Evolutionary conservation across 2,329 filamentous ascomycete genomes (phyloP), one percentile per base, ranked within the genome.

Genomic region (Ophiocordyceps camponoti-saundersi): DNA sequence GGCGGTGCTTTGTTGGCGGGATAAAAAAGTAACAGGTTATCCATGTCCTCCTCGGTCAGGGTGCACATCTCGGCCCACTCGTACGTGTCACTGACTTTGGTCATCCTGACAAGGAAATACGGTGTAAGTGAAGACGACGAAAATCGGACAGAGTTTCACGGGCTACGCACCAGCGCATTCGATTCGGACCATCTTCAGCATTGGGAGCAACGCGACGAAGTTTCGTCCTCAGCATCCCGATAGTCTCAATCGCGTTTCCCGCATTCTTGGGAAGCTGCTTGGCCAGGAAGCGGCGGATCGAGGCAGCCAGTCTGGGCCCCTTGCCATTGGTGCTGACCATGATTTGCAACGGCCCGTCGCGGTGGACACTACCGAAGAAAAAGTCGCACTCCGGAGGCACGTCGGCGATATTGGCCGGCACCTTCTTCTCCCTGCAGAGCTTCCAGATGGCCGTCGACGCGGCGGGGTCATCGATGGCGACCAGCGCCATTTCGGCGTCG

Each of bases 271-370:
- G 92, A 48, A 98, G 66, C 44, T 71, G 72, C 20, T 70, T 73
- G 18, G 87, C 89, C 53, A 98, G 95, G 59, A 84, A 79, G 59
- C 82, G 76, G 47, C 90, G 72, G 45, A 98, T 84, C 44, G 89
- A 80, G 54, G 86, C 90, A 11, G 92, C 92, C 52, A 98, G 68
- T 59, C 90, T 81, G 0, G 92, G 92, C 0, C 92, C 92, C 61
- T 95, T 95, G 46, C 92, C 92, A 61, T 96, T 98, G 34, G 92
- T 98, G 67, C 85, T 93, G 55, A 98, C 90, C 92, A 98, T 98
- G 57, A 98, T 82, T 69, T 98, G 92, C 50, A 98, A 66, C 6
- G 92, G 92, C 0, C 92, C 92, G 61, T 98, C 92, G 45, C 92
- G 82, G 65, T 98, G 86, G 39, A 95, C 82, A 60, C 85, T 92